Evolutionary conservation across 768 basidiomycete genomes (phyloP), one percentile per base, ranked within the genome.

Genomic region (Mycena epipterygia): DNA sequence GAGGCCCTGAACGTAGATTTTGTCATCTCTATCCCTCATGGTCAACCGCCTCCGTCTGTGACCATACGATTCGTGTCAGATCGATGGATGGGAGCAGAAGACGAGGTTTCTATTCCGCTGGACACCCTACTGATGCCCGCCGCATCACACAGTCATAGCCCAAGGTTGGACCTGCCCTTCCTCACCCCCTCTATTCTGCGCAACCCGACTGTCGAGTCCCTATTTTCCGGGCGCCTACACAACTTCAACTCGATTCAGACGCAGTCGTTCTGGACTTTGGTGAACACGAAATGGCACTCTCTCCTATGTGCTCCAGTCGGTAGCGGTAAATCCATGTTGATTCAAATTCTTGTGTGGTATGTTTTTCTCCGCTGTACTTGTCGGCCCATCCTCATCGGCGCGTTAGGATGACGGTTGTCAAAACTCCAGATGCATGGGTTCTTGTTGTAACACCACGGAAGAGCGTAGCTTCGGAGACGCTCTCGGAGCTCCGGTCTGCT

Each of bases 51-150:
- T 0, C 82, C 90, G 3, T 89, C 85, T 4, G 82, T 98, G 25
- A 92, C 88, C 8, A 86, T 98, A 64, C 90, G 94, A 21, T 91
- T 90, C 41, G 88, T 95, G 51, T 98, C 96, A 9, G 97, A 98
- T 80, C 88, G 89, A 68, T 99, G 98, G 98, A 85, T 98, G 73
- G 95, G 95, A 3, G 93, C 96, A 1, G 96, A 98, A 75, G 89
- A 94, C 61, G 90, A 93, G 68, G 75, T 91, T 11, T 71, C 74
- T 2, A 84, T 98, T 44, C 79, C 90, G 4, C 79, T 99, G 44
- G 89, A 91, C 2, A 82, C 85, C 6, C 81, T 98, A 32, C 81
- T 90, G 55, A 97, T 99, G 93, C 98, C 98, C 1, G 60, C 78
- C 17, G 75, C 80, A 19, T 88, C 89, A 25, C 80, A 82, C 58